Base-by-base conservation (phyloP, 2,329 filamentous ascomycete species). In the Leptodontidium sp. region DNA sequence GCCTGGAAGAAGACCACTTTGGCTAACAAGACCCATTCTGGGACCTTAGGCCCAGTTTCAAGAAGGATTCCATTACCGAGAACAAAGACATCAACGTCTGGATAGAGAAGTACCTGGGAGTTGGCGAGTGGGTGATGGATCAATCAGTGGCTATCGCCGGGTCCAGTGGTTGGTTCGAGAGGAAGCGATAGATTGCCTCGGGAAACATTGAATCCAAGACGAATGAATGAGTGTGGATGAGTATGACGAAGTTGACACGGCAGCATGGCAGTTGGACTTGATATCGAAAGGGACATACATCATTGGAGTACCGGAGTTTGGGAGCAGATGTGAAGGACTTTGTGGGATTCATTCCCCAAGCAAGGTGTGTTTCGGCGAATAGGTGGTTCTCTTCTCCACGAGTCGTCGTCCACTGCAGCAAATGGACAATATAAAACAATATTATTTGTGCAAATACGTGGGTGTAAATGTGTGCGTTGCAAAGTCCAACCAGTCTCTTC, bases 81-180 rank as follows among this genome's bases (percentile, higher is more conserved):
- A 95, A 90, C 81, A 92, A 93, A 80, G 91, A 94, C 71, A 82
- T 96, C 75, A 91, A 91, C 79, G 91, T 90, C 78, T 98, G 94
- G 94, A 89, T 98, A 74, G 91, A 95, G 78, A 95, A 91, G 80
- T 98, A 98, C 81, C 89, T 98, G 53, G 93, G 93, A 71, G 91
- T 98, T 21, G 96, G 96, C 76, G 96, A 99, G 84, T 97, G 94
- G 89, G 92, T 98, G 73, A 97, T 99, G 94, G 96, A 99, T 81
- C 92, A 97, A 84, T 97, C 94, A 38, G 93, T 98, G 40, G 94
- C 94, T 50, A 88, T 98, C 67, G 93, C 97, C 79, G 92, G 93
- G 52, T 91, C 92, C 61, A 97, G 93, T 79, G 88, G 91, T 69
- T 99, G 90, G 82, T 99, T 99, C 80, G 94, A 98, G 84, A 88